Evolutionary conservation across 2,329 filamentous ascomycete genomes (phyloP).

Genomic region (Cordyceps cateniannulata): DNA sequence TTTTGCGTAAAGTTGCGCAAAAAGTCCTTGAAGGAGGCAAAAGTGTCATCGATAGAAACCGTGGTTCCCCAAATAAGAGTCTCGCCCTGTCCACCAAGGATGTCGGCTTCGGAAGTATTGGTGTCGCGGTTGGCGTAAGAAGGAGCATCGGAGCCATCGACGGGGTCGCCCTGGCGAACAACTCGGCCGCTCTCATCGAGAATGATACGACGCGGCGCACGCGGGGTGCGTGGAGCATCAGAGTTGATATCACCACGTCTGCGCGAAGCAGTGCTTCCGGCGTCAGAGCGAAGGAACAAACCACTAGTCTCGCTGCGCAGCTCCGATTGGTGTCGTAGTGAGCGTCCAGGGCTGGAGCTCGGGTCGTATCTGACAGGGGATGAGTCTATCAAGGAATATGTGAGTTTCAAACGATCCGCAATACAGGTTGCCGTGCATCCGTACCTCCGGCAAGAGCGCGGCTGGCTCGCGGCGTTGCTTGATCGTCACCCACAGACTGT

Average conservation of each 20-base stretch:
- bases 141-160: slow-evolving; percentile 49
- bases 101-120: slow-evolving; percentile 86
- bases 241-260: slow-evolving; percentile 84
- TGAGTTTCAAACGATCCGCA: slow-evolving; percentile 11
- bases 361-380: slow-evolving; percentile 88
- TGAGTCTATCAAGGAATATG: slow-evolving; percentile 54
- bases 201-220: slow-evolving; percentile 47
- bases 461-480: slow-evolving; percentile 66
- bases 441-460: slow-evolving; percentile 56
- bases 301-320: slow-evolving; percentile 78
- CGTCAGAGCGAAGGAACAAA: slow-evolving; percentile 68
- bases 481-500: slow-evolving; percentile 43
- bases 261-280: slow-evolving; percentile 41
- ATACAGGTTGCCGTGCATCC: slow-evolving; percentile 15
- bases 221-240: slow-evolving; percentile 57
- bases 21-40: slow-evolving; percentile 85
- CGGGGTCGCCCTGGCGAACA: slow-evolving; percentile 45
- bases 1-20: slow-evolving; percentile 86
- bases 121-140: slow-evolving; percentile 63
- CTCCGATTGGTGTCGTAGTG: slow-evolving; percentile 58
- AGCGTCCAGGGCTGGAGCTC: slow-evolving; percentile 77
- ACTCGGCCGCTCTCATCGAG: slow-evolving; percentile 54
- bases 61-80: slow-evolving; percentile 96
- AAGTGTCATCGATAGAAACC: slow-evolving; percentile 85
- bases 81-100: slow-evolving; percentile 72